Conservation (phyloP, 2,329 filamentous ascomycete species). For the Trichophyton simii region DNA sequence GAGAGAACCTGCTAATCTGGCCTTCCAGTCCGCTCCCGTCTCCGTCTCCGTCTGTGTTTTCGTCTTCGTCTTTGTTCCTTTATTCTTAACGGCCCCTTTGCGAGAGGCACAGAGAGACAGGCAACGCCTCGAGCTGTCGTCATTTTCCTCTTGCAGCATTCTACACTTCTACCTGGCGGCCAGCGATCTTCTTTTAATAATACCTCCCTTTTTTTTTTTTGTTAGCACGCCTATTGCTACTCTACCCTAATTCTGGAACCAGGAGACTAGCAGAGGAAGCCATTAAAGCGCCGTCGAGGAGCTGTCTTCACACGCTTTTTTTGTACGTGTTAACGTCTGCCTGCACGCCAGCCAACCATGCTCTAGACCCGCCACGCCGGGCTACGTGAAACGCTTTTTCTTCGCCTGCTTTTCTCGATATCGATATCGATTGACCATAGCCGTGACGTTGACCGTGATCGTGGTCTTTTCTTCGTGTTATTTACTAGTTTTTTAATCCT, state of each 20-base stretch:
- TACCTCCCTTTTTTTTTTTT: background rate
- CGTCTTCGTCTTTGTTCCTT: background rate
- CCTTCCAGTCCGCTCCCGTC: background rate
- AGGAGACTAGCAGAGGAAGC: background rate
- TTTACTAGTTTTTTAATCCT: background rate
- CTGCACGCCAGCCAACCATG: background rate
- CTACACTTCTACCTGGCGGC: background rate
- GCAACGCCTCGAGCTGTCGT: background rate
- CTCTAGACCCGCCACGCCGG: constrained; percentile 1
- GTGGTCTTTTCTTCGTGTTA: background rate
- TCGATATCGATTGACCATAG: constrained; percentile 1
- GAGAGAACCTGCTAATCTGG: background rate
- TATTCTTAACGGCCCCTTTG: constrained; percentile 1
- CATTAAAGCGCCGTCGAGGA: background rate
- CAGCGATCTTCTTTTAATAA: background rate
- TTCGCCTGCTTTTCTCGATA: background rate
- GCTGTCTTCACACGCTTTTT: background rate
- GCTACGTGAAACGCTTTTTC: background rate
- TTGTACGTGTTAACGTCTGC: background rate
- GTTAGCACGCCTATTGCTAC: background rate
- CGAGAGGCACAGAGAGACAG: background rate
- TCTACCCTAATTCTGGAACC: background rate
- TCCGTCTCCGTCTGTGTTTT: background rate
- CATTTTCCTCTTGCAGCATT: background rate
- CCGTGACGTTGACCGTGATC: constrained; percentile 4